Percentiles rank a stretch among this genome's conserved stretches.
Conservation (phyloP, 2,329 filamentous ascomycete species). For the Botrytis squamosa region DNA sequence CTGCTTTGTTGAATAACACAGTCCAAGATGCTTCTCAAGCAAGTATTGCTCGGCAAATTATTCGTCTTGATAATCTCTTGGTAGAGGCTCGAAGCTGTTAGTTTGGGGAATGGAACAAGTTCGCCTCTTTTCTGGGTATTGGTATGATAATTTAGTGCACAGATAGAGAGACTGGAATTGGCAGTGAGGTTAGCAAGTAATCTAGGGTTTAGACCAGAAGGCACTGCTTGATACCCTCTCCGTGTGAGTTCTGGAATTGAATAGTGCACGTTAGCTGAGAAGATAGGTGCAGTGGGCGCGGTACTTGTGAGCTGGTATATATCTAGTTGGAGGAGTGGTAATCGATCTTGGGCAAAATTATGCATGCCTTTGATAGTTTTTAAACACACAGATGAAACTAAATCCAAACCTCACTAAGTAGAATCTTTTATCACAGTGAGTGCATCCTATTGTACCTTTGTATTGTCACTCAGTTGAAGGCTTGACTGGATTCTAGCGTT, state of each 20-base stretch:
- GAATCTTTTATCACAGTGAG: not conserved
- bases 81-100: rapidly evolving
- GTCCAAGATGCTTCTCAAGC: not conserved
- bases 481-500: not conserved
- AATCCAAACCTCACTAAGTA: not conserved
- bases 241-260: not conserved
- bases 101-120: rapidly evolving
- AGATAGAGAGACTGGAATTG: not conserved
- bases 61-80: not conserved
- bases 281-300: no score
- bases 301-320: no score
- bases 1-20: not conserved
- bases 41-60: not conserved
- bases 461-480: not conserved
- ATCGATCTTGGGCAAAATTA: no score
- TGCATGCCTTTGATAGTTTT: not conserved
- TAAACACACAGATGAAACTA: not conserved
- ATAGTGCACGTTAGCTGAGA: no score
- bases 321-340: no score
- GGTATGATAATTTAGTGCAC: not conserved
- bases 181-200: not conserved
- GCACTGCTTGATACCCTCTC: not conserved
- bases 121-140: no score
- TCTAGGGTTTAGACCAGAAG: not conserved
- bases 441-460: not conserved